Evolutionary conservation across 2,329 filamentous ascomycete genomes (phyloP), one percentile per base, ranked within the genome.

Genomic region (Dactylonectria estremocensis): DNA sequence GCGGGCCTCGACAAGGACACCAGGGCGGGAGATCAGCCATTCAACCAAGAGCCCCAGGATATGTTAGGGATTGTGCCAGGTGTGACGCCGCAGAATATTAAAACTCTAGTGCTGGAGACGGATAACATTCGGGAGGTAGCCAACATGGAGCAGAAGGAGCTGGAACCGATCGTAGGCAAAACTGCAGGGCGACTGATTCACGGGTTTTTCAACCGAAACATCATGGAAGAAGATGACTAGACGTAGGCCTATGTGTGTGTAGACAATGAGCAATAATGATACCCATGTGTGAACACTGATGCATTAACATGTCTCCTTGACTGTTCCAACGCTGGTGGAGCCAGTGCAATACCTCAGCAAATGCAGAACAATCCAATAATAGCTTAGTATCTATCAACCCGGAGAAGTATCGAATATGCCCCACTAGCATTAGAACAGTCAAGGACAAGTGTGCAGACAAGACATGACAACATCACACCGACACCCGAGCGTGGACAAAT

Each of bases 41-140:
- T 97, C 77, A 97, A 95, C 74, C 89, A 92, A 68, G 91, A 94
- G 74, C 94, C 95, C 31, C 93, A 97, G 81, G 95, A 98, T 78
- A 97, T 98, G 93, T 82, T 99, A 69, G 86, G 92, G 31, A 88
- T 90, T 2, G 91, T 98, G 13, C 96, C 96, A 0, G 96, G 96
- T 0, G 89, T 98, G 14, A 95, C 90, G 37, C 90, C 91, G 11
- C 92, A 94, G 81, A 95, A 93, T 68, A 85, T 97, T 37, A 90
- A 89, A 76, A 90, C 89, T 68, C 75, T 99, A 52, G 90, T 92
- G 37, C 77, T 95, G 20, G 88, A 93, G 77, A 89, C 92, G 71
- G 91, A 92, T 71, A 97, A 90, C 80, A 85, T 99, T 37, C 85
- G 87, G 60, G 95, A 97, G 74, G 86, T 99, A 72, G 94, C 94